Conservation (phyloP, 129 eudicot genomes). For the Flaveria bidentis region DNA sequence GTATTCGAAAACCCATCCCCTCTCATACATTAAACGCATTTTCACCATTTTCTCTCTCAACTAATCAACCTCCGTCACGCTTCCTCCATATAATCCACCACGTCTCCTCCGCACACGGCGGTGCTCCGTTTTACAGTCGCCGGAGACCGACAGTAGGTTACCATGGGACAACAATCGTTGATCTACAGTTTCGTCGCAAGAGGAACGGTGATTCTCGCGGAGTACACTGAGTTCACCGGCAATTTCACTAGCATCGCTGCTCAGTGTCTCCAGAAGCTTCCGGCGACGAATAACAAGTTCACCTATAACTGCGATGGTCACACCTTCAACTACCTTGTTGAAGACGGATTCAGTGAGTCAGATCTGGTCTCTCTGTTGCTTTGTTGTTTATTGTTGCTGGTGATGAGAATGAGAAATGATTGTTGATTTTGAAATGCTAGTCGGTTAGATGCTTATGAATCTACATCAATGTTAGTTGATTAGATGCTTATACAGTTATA, state of each 20-base stretch:
- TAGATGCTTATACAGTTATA: too few relatives aligned
- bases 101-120: constrained; percentile 12
- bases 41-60: constrained; percentile 20
- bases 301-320: constrained; percentile 95
- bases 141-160: constrained; percentile 28
- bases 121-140: constrained; percentile 32
- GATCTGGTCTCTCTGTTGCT: constrained; percentile 32
- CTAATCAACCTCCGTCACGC: constrained; percentile 34
- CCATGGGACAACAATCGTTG: constrained; percentile 91
- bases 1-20: constrained; percentile 19
- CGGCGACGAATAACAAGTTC: constrained; percentile 88
- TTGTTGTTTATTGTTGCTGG: neutral
- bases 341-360: constrained; percentile 78
- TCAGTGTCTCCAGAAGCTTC: constrained; percentile 96
- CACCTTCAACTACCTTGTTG: constrained; percentile 93
- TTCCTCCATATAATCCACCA: constrained; percentile 33
- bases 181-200: constrained; percentile 97
- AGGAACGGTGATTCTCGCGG: constrained; percentile 85
- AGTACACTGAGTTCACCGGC: constrained; percentile 88
- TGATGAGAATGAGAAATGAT: neutral
- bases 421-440: constrained; percentile 5
- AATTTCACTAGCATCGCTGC: constrained; percentile 83
- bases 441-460: neutral
- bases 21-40: neutral
- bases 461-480: too few relatives aligned